Evolutionary conservation across 2,329 filamentous ascomycete species (phyloP).

Genomic region (Colletotrichum sp.): DNA sequence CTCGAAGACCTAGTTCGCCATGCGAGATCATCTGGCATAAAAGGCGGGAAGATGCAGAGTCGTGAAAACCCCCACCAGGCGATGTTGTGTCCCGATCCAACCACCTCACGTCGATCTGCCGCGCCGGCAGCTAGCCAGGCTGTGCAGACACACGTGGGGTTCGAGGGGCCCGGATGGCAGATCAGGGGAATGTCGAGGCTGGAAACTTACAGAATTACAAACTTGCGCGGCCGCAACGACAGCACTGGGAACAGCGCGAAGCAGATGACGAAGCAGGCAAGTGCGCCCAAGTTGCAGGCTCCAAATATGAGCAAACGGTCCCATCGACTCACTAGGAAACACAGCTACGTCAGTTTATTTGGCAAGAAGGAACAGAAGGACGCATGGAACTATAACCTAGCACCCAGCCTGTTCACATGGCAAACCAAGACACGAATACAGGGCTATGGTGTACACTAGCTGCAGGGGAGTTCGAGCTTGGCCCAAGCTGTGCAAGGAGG

Average conservation of each 20-base stretch:
- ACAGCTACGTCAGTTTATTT: slow-evolving; percentile 34
- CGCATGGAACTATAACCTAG: slow-evolving; percentile 12
- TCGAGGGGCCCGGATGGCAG: background rate
- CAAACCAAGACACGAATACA: slow-evolving; percentile 32
- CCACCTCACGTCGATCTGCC: background rate
- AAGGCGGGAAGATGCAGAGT: slow-evolving; percentile 40
- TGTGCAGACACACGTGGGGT: background rate
- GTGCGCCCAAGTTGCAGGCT: slow-evolving; percentile 86
- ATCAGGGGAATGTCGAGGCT: slow-evolving; percentile 16
- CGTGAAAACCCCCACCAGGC: slow-evolving; percentile 1
- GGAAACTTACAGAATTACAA: slow-evolving; percentile 89
- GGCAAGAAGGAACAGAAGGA: slow-evolving; percentile 25
- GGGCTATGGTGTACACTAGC: slow-evolving; percentile 50
- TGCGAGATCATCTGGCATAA: slow-evolving; percentile 32
- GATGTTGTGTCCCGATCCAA: background rate
- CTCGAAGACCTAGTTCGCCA: slow-evolving; percentile 14
- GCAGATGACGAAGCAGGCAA: slow-evolving; percentile 91
- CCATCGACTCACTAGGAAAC: slow-evolving; percentile 86
- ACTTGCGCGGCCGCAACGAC: slow-evolving; percentile 84
- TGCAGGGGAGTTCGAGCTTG: slow-evolving; percentile 43
- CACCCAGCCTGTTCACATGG: slow-evolving; percentile 40
- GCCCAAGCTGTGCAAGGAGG: slow-evolving; percentile 21
- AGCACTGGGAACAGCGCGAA: slow-evolving; percentile 89
- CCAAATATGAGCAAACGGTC: slow-evolving; percentile 92
- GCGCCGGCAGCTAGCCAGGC: background rate